Conservation (phyloP, 2,329 filamentous ascomycete genomes). For the Metarhizium rileyi region DNA sequence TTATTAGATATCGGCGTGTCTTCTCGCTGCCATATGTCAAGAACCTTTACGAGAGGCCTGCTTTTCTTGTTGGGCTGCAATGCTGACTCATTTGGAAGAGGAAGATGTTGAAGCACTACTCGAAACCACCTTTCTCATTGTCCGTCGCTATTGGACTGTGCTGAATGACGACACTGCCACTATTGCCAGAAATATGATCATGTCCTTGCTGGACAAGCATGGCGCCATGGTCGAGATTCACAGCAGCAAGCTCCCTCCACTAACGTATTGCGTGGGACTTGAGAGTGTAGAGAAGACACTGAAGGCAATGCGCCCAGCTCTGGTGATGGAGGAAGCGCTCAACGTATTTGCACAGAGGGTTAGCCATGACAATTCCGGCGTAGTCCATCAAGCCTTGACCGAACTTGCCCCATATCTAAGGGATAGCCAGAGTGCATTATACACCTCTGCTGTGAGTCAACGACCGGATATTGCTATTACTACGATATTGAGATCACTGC, state of each 20-base stretch:
- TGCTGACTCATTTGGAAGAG: constrained; percentile 65
- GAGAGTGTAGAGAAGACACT: constrained; percentile 58
- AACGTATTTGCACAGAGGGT: constrained; percentile 57
- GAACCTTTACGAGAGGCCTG: constrained; percentile 66
- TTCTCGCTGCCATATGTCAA: constrained; percentile 73
- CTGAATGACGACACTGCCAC: constrained; percentile 54
- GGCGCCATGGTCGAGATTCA: constrained; percentile 50
- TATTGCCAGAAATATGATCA: constrained; percentile 53
- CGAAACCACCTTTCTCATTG: constrained; percentile 82
- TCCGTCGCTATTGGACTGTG: constrained; percentile 67
- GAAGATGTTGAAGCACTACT: constrained; percentile 73
- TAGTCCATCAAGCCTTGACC: constrained; percentile 69
- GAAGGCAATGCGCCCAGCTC: constrained; percentile 46
- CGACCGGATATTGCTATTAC: constrained; percentile 69
- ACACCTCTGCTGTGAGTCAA: constrained; percentile 71
- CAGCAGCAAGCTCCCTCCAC: constrained; percentile 68
- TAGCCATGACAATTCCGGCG: constrained; percentile 72
- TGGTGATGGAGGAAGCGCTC: constrained; percentile 6
- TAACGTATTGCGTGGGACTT: constrained; percentile 61
- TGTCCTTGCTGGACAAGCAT: constrained; percentile 55
- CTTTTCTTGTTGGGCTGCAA: constrained; percentile 73
- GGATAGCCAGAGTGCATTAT: constrained; percentile 65
- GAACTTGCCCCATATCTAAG: constrained; percentile 70
- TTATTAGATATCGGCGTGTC: constrained; percentile 73
- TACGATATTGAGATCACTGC: constrained; percentile 62